A percentile compares a stretch with the other conserved stretches of the same genome.
These are phyloP conservation scores for Crucibulum laeve DNA, from an alignment of 768 basidiomycete genomes.

Conservation along the genomic window DNA sequence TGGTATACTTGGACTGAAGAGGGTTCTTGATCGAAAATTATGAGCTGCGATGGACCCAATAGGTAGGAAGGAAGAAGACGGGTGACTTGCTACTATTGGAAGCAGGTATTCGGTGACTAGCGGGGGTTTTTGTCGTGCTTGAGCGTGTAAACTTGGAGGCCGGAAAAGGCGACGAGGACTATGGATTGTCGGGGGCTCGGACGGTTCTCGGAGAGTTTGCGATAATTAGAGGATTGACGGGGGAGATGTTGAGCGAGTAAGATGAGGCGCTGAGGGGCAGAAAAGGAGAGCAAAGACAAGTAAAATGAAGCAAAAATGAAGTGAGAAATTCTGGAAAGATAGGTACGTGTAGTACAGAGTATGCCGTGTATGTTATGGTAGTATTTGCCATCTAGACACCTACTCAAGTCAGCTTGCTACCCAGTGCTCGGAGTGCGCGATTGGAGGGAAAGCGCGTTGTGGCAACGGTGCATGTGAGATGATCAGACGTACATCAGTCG, in stretches of 20 bases:
- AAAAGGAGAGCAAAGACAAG: too few relatives aligned
- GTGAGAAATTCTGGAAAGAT: too few relatives aligned
- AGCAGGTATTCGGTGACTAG: background rate
- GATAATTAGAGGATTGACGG: background rate
- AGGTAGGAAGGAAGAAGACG: slow-evolving; percentile 5
- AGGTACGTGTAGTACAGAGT: too few relatives aligned
- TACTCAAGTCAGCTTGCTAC: too few relatives aligned
- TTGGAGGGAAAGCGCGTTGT: too few relatives aligned
- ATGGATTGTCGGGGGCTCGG: slow-evolving; percentile 4
- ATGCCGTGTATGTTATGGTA: too few relatives aligned
- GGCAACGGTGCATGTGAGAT: too few relatives aligned
- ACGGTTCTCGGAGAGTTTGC: slow-evolving; percentile 14
- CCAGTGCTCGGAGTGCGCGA: too few relatives aligned
- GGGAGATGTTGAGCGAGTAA: slow-evolving; percentile 10
- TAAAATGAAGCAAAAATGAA: too few relatives aligned
- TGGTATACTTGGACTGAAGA: background rate
- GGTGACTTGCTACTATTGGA: background rate
- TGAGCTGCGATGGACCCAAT: slow-evolving; percentile 1
- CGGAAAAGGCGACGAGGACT: slow-evolving; percentile 8
- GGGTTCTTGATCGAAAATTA: slow-evolving; percentile 10
- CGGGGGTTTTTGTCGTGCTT: background rate
- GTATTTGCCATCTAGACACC: too few relatives aligned
- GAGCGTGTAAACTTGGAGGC: slow-evolving; percentile 13
- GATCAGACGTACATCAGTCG: too few relatives aligned
- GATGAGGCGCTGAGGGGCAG: background rate